A percentile compares a stretch with the other conserved stretches of the same genome.
These are phyloP conservation scores for Melanomma pulvis-pyrius DNA, from an alignment of 495 filamentous ascomycete genomes.

Conservation along the genomic window DNA sequence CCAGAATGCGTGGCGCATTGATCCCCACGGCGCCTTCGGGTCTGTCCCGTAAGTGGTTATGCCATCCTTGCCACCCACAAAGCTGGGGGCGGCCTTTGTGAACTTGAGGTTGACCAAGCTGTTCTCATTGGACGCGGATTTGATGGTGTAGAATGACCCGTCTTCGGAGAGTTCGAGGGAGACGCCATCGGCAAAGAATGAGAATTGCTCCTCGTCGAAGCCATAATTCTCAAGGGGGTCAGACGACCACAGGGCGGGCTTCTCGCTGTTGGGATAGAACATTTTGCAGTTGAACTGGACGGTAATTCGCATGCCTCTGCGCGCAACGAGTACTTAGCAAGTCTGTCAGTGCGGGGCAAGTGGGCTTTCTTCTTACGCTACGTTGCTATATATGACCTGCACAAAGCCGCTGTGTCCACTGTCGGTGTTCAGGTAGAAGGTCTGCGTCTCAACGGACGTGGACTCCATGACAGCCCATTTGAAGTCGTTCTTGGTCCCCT, in stretches of 20 bases:
- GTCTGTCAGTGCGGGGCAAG: neutral
- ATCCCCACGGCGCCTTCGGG: slow-evolving; percentile 81
- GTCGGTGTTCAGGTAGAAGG: slow-evolving; percentile 86
- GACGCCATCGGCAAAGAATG: slow-evolving; percentile 81
- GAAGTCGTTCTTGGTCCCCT: slow-evolving; percentile 73
- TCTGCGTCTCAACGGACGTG: slow-evolving; percentile 94
- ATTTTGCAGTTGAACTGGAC: slow-evolving; percentile 91
- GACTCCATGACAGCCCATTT: slow-evolving; percentile 80
- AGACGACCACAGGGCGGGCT: slow-evolving; percentile 74
- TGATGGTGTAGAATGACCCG: slow-evolving; percentile 77
- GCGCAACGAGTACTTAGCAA: slow-evolving; percentile 24
- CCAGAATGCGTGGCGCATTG: slow-evolving; percentile 92
- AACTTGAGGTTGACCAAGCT: slow-evolving; percentile 82
- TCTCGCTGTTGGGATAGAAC: slow-evolving; percentile 70
- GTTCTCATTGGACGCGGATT: slow-evolving; percentile 75
- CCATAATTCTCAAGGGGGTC: slow-evolving; percentile 72
- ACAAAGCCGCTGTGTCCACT: slow-evolving; percentile 73
- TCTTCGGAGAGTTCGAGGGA: slow-evolving; percentile 83
- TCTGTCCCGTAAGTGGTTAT: slow-evolving; percentile 86
- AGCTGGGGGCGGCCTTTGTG: slow-evolving; percentile 74
- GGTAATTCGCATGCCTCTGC: slow-evolving; percentile 84
- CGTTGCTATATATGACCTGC: slow-evolving; percentile 97
- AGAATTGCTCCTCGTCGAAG: slow-evolving; percentile 80
- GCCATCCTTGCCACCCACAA: slow-evolving; percentile 84
- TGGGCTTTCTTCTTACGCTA: slow-evolving; percentile 67